Base-by-base conservation (phyloP, 148 eudicot genomes). In the Persicaria maculosa region DNA sequence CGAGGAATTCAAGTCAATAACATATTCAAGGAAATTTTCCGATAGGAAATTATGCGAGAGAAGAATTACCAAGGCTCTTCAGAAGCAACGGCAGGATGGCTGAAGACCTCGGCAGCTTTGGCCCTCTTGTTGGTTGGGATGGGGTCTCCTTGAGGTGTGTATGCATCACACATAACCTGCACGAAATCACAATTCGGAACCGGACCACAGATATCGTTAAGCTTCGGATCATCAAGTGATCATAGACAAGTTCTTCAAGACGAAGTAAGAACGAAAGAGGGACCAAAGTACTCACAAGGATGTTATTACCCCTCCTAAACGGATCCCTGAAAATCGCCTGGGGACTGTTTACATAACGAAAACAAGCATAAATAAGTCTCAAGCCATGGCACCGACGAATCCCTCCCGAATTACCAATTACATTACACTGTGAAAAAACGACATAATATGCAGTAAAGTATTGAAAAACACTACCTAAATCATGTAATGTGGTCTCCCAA, bases 291-390 rank as follows among this genome's bases (percentile, higher is more conserved):
- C 82, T 81, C 73, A 90, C 93, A 77, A 89, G 77, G 62, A 87
- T 87, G 75, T 87, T 80, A 72, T 87, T 84, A 55, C 93, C 93
- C 73, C 89, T 79, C 78, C 93, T 78, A 72, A 89, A 89, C 44
- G 93, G 93, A 80, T 89, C 93, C 78, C 43, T 86, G 81, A 76
- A 87, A 40, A 87, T 89, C 17, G 89, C 89, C 50, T 87, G 91
- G 19, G 93, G 93, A 55, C 93, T 89, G 83, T 67, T 57, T 44
- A 55, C 72, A 45, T 45, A 65, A 47, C n/a, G 36, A 36, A 75
- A 46, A 50, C 36, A 75, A 16, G 68, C 44, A 36, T 16, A 0
- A 68, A 36, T 0, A 71, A 71, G 14, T 17, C 54, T 69, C n/a
- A 36, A 17, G 0, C 22, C 25, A 31, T 31, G 40, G 40, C 40